A percentile compares a stretch with the other conserved stretches of the same genome.
These are phyloP conservation scores for Aspergillus transmontanensis DNA, from an alignment of 2,329 filamentous ascomycete species.

Conservation along the genomic window DNA sequence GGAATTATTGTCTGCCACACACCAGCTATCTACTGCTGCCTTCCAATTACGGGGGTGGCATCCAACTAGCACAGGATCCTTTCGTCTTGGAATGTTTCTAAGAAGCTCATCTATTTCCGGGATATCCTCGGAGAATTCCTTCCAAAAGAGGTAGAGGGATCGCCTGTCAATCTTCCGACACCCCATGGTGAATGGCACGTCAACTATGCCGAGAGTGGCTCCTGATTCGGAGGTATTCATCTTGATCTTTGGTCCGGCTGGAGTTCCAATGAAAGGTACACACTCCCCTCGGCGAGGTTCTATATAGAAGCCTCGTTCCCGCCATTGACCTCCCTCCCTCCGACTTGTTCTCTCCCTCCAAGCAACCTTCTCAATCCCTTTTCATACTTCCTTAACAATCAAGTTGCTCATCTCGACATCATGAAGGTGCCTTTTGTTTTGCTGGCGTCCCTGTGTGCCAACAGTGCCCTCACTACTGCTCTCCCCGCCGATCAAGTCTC, in stretches of 20 bases:
- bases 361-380: not conserved
- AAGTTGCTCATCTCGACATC: not conserved
- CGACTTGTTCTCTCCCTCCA: not conserved
- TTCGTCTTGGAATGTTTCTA: not conserved
- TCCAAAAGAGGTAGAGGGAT: not conserved
- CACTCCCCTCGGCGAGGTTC: not conserved
- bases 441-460: slow-evolving; percentile 2
- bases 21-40: no score
- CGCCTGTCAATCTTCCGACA: not conserved
- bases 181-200: slow-evolving; percentile 1
- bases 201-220: not conserved
- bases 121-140: not conserved
- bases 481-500: slow-evolving; percentile 3
- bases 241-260: not conserved
- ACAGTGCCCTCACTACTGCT: slow-evolving; percentile 3
- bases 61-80: not conserved
- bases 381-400: not conserved
- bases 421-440: slow-evolving; percentile 7
- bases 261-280: not conserved
- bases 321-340: not conserved
- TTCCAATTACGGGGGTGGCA: not conserved
- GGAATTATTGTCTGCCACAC: not conserved
- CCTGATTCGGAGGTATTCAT: not conserved
- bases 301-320: slow-evolving; percentile 1
- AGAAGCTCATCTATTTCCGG: not conserved